phyloP scores from a whole-genome alignment of 176 grass and related monocot species.

The Puccinellia tenuiflora region DNA sequence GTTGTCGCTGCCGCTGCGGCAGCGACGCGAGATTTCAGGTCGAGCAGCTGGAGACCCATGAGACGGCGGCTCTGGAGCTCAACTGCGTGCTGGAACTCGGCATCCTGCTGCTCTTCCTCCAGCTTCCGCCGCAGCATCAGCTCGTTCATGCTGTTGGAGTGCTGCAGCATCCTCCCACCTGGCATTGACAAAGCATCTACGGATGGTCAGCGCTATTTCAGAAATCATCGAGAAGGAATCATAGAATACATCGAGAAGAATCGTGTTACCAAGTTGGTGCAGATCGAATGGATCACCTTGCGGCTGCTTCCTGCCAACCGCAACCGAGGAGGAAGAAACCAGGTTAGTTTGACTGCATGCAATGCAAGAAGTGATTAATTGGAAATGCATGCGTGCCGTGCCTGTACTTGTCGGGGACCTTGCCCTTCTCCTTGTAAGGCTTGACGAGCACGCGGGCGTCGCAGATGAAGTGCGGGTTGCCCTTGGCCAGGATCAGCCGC shows the following conservation, averaged over 20 bases:
- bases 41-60: slow-evolving; percentile 57
- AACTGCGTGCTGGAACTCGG: slow-evolving; percentile 71
- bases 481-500: slow-evolving; percentile 89
- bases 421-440: slow-evolving; percentile 98
- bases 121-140: slow-evolving; percentile 63
- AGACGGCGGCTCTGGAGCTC: slow-evolving; percentile 72
- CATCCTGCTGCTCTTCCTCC: slow-evolving; percentile 79
- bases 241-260: not conserved
- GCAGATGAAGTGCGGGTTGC: slow-evolving; percentile 94
- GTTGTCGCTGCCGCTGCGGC: not conserved
- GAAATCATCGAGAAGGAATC: not conserved
- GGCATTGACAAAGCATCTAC: not conserved
- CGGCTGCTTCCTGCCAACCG: slow-evolving; percentile 52
- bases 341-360: not conserved
- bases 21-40: slow-evolving; percentile 45
- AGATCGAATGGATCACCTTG: slow-evolving; percentile 63
- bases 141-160: slow-evolving; percentile 53
- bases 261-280: slow-evolving; percentile 59
- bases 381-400: not conserved
- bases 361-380: not conserved
- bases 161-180: slow-evolving; percentile 78
- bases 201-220: not conserved
- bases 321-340: not conserved
- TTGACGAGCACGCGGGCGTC: slow-evolving; percentile 90
- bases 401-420: slow-evolving; percentile 94